These are phyloP conservation scores for Tricladium varicosporioides DNA, from an alignment of 2,329 filamentous ascomycete genomes.

Conservation along the genomic window DNA sequence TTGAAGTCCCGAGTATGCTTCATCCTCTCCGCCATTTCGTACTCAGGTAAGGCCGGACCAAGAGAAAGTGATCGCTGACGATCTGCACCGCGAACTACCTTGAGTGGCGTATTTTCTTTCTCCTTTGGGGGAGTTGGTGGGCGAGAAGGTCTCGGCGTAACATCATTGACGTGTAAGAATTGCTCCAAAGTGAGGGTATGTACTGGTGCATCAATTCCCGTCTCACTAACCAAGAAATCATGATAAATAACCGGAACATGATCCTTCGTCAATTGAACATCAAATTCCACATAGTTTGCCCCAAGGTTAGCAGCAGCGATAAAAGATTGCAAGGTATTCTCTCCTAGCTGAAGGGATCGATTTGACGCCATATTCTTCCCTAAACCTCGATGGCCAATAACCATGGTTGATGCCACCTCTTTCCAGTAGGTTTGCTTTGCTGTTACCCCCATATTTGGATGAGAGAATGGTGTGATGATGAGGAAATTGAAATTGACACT, in stretches of 20 bases:
- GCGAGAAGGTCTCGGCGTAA: conserved; percentile 44
- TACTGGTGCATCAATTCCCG: conserved; percentile 93
- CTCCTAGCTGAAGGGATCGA: conserved; percentile 87
- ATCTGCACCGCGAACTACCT: conserved; percentile 27
- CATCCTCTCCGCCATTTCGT: conserved; percentile 72
- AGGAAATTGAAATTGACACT: conserved; percentile 96
- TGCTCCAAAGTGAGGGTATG: conserved; percentile 94
- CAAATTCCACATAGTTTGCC: conserved; percentile 72
- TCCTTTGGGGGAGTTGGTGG: conserved; percentile 43
- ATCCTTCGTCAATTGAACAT: conserved; percentile 98
- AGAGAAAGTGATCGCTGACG: conserved; percentile 36
- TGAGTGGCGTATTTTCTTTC: conserved; percentile 25
- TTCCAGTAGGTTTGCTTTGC: conserved; percentile 96
- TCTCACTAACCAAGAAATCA: conserved; percentile 96
- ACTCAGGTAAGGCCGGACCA: conserved; percentile 25
- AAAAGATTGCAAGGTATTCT: conserved; percentile 95
- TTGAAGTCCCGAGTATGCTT: conserved; percentile 97
- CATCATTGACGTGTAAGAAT: conserved; percentile 76
- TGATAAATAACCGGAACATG: conserved; percentile 98
- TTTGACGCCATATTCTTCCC: conserved; percentile 87
- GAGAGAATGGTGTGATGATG: conserved; percentile 89
- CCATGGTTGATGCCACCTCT: conserved; percentile 84
- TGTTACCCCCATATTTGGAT: conserved; percentile 90
- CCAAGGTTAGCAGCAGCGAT: conserved; percentile 94
- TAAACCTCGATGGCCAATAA: conserved; percentile 69